Evolutionary conservation across 345 rosid genomes (phyloP).

Genomic region (Sapria himalayana): DNA sequence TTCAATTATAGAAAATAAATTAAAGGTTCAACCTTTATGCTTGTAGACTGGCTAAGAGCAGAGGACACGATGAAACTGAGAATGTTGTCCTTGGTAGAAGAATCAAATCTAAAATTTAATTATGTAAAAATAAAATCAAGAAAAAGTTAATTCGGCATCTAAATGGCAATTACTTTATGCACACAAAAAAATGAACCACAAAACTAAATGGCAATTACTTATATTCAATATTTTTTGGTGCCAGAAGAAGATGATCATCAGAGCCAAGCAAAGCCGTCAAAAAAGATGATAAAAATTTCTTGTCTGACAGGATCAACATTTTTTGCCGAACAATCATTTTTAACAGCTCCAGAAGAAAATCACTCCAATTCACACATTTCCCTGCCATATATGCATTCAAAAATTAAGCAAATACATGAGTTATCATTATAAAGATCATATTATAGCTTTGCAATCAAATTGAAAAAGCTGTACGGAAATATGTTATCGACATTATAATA

Average conservation of each 20-base stretch:
- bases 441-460: too few relatives aligned
- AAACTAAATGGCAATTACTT: too few relatives aligned
- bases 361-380: constrained; percentile 36
- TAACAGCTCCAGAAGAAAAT: constrained; percentile 48
- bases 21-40: constrained; percentile 43
- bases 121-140: too few relatives aligned
- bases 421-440: too few relatives aligned
- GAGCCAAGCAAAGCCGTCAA: constrained; percentile 57
- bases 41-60: constrained; percentile 34
- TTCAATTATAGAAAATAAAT: too few relatives aligned
- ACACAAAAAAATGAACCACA: too few relatives aligned
- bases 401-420: constrained; percentile 1
- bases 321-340: constrained; percentile 59
- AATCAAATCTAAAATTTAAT: constrained; percentile 55
- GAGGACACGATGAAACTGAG: constrained; percentile 34
- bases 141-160: too few relatives aligned
- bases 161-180: too few relatives aligned
- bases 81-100: constrained; percentile 39
- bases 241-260: constrained; percentile 26
- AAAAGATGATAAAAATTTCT: constrained; percentile 48
- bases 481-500: too few relatives aligned
- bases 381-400: constrained; percentile 29
- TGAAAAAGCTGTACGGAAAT: too few relatives aligned
- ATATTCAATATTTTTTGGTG: constrained; percentile 41
- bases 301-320: constrained; percentile 58